These are phyloP conservation scores for Leptographium radiaticola DNA, from an alignment of 2,329 filamentous ascomycete genomes.

Conservation along the genomic window DNA sequence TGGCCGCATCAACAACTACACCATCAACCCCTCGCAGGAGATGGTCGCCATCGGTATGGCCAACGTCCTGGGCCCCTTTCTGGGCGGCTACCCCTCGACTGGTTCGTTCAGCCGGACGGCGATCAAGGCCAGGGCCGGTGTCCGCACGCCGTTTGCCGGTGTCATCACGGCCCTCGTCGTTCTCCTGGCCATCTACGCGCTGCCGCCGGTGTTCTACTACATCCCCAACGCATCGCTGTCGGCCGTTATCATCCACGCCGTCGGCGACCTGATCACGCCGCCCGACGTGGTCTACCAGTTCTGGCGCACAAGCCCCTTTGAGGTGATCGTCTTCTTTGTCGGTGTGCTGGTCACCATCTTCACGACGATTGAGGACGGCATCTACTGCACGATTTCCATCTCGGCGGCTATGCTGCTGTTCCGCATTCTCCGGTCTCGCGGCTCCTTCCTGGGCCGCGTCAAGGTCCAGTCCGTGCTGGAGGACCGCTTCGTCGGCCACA, in stretches of 20 bases:
- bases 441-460: conserved; percentile 72
- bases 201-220: conserved; percentile 69
- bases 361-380: conserved; percentile 75
- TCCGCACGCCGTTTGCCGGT: conserved; percentile 65
- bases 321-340: conserved; percentile 84
- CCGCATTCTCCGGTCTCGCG: conserved; percentile 70
- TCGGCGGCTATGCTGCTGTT: conserved; percentile 71
- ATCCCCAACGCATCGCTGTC: conserved; percentile 61
- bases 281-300: conserved; percentile 91
- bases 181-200: conserved; percentile 62
- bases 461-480: conserved; percentile 74
- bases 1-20: conserved; percentile 94
- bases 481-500: conserved; percentile 56
- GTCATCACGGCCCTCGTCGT: conserved; percentile 67
- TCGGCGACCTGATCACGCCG: conserved; percentile 73
- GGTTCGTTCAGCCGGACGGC: conserved; percentile 60
- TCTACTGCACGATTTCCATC: conserved; percentile 72
- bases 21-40: conserved; percentile 91
- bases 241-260: conserved; percentile 73
- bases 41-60: conserved; percentile 87
- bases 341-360: conserved; percentile 89
- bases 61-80: conserved; percentile 82
- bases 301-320: conserved; percentile 83
- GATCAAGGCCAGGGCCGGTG: conserved; percentile 74
- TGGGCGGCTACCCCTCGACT: conserved; percentile 85